Percentiles rank a stretch among this genome's conserved stretches.
phyloP scores from a whole-genome alignment of 1,284 basidiomycete genomes.

The Gomphus sp. region DNA sequence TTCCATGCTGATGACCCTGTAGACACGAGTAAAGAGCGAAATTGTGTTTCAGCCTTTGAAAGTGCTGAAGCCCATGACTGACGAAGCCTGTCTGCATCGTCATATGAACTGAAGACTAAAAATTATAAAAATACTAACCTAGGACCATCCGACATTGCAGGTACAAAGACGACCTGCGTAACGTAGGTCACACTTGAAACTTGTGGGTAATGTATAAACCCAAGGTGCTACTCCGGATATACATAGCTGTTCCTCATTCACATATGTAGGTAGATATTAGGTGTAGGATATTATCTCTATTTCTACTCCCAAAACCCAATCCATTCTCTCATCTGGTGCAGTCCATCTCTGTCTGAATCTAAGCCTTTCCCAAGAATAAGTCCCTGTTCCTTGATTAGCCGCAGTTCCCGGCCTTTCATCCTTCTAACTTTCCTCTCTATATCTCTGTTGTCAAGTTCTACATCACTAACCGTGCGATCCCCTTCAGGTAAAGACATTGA shows the following conservation, averaged over 20 bases:
- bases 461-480: constrained; percentile 54
- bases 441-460: constrained; percentile 59
- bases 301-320: constrained; percentile 2
- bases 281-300: not conserved
- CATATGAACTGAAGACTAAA: not conserved
- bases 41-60: constrained; percentile 58
- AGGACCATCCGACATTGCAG: constrained; percentile 30
- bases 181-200: not conserved
- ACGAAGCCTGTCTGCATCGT: constrained; percentile 42
- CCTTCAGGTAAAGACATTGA: constrained; percentile 31
- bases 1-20: constrained; percentile 61
- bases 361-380: constrained; percentile 23
- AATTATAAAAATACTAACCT: constrained; percentile 20
- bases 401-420: constrained; percentile 77
- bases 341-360: not conserved
- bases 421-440: constrained; percentile 57
- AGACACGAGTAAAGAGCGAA: constrained; percentile 60
- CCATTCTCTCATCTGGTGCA: constrained; percentile 6
- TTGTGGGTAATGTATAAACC: not conserved
- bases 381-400: constrained; percentile 70
- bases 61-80: constrained; percentile 69
- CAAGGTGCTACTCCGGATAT: no score
- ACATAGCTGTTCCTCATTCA: no score
- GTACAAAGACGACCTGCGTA: not conserved
- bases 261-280: not conserved